Percentiles rank a stretch among this genome's conserved stretches.
phyloP scores from a whole-genome alignment of 257 asterid genomes.

The Lantana camara region DNA sequence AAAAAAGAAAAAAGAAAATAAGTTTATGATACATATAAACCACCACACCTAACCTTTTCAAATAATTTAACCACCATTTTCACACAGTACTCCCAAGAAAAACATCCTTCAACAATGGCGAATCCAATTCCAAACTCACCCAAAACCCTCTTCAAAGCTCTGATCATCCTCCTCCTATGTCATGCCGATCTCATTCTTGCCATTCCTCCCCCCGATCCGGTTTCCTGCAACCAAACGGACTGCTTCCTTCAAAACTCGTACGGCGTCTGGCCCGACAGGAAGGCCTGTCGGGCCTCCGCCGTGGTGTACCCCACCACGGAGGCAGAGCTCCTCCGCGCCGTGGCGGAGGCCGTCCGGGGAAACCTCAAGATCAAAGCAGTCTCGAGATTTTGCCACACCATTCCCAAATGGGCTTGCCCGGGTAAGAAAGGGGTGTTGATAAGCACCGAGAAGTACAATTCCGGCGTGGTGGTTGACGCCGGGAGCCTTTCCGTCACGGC shows the following conservation, averaged over 20 bases:
- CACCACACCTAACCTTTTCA: too few species aligned
- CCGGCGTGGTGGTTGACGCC: constrained; percentile 41
- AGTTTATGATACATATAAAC: too few species aligned
- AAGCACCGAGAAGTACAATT: constrained; percentile 62
- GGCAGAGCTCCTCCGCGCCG: constrained; percentile 55
- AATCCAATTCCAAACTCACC: too few species aligned
- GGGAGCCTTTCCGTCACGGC: constrained; percentile 47
- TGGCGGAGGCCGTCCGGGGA: constrained; percentile 60
- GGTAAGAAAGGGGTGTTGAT: constrained; percentile 34
- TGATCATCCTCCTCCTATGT: too few species aligned
- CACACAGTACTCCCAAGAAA: too few species aligned
- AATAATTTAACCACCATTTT: too few species aligned
- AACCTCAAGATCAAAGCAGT: constrained; percentile 58
- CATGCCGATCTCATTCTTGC: not conserved
- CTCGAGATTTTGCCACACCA: constrained; percentile 74
- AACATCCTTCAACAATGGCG: too few species aligned
- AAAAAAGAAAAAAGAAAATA: too few species aligned
- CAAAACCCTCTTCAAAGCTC: too few species aligned
- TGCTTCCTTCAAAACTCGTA: too few species aligned
- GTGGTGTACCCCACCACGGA: constrained; percentile 69
- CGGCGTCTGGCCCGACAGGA: too few species aligned
- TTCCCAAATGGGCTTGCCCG: constrained; percentile 77
- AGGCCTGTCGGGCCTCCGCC: constrained; percentile 3
- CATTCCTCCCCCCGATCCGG: not conserved
- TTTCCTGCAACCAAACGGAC: too few species aligned